These are phyloP conservation scores for Tillandsia fasciculata DNA, from an alignment of 176 grass and related monocot species.

Conservation along the genomic window DNA sequence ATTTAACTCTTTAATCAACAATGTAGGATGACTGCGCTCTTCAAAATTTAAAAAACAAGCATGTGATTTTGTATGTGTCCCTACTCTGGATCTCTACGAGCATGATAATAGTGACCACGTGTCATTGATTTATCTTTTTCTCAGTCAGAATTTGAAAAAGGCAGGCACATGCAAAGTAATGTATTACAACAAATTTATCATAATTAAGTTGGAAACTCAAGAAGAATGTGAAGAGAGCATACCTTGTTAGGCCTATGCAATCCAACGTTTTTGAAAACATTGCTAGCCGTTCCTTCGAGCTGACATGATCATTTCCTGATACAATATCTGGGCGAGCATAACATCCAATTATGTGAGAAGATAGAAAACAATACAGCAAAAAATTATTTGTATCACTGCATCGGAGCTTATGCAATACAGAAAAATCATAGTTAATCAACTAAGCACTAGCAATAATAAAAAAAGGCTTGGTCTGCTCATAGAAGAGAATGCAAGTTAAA, in stretches of 20 bases:
- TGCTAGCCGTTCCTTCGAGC: slow-evolving; percentile 37
- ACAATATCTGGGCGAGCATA: slow-evolving; percentile 43
- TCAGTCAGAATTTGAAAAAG: background rate
- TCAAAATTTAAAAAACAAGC: background rate
- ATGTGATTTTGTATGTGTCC: background rate
- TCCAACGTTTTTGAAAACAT: slow-evolving; percentile 54
- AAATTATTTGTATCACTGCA: background rate
- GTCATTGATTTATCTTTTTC: background rate
- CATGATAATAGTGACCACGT: background rate
- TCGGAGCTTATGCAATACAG: background rate
- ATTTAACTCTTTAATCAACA: background rate
- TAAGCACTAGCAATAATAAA: too few relatives aligned
- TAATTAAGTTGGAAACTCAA: slow-evolving; percentile 12
- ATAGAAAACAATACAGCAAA: slow-evolving; percentile 15
- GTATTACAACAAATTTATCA: background rate
- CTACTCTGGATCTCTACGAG: background rate
- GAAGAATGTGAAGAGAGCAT: slow-evolving; percentile 4
- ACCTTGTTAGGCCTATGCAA: slow-evolving; percentile 53
- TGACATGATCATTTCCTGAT: slow-evolving; percentile 26
- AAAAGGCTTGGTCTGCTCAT: too few relatives aligned
- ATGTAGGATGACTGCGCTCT: background rate
- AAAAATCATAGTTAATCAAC: too few relatives aligned
- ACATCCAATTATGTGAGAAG: slow-evolving; percentile 2
- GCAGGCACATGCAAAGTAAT: background rate
- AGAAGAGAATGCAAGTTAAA: too few relatives aligned